Evolutionary conservation across 2,329 filamentous ascomycete genomes (phyloP).

Genomic region (Exophiala spinifera): DNA sequence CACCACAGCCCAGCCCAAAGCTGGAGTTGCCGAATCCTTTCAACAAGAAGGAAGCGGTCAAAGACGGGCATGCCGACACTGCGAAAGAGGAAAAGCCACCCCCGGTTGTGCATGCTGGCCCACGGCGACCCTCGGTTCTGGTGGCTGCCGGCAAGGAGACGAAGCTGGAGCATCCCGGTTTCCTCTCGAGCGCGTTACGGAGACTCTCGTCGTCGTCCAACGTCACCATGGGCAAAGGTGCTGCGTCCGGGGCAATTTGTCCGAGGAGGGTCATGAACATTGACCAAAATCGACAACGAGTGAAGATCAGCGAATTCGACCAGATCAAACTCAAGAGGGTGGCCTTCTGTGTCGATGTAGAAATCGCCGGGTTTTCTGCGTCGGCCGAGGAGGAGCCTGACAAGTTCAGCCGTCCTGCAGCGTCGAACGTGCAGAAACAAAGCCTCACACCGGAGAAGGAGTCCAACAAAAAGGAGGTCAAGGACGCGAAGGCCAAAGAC

Average conservation of each 20-base stretch:
- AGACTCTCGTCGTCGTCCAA: constrained; percentile 69
- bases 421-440: constrained; percentile 24
- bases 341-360: constrained; percentile 94
- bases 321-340: constrained; percentile 79
- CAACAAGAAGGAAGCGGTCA: constrained; percentile 36
- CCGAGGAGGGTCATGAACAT: constrained; percentile 81
- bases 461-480: constrained; percentile 34
- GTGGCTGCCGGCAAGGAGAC: constrained; percentile 45
- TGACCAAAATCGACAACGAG: constrained; percentile 74
- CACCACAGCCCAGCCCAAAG: constrained; percentile 34
- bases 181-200: constrained; percentile 77
- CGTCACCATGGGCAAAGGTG: constrained; percentile 50
- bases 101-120: constrained; percentile 56
- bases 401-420: constrained; percentile 35
- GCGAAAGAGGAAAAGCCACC: constrained; percentile 34
- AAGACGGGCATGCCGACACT: constrained; percentile 41
- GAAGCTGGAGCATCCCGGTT: constrained; percentile 64
- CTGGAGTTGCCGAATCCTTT: constrained; percentile 45
- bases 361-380: constrained; percentile 83
- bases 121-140: constrained; percentile 27
- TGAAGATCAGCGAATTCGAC: constrained; percentile 73
- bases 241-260: constrained; percentile 64
- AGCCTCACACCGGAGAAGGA: constrained; percentile 31
- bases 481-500: constrained; percentile 59
- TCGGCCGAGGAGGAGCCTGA: constrained; percentile 62